phyloP scores from a whole-genome alignment of 176 grass and related monocot genomes.

The Oryza coarctata region DNA sequence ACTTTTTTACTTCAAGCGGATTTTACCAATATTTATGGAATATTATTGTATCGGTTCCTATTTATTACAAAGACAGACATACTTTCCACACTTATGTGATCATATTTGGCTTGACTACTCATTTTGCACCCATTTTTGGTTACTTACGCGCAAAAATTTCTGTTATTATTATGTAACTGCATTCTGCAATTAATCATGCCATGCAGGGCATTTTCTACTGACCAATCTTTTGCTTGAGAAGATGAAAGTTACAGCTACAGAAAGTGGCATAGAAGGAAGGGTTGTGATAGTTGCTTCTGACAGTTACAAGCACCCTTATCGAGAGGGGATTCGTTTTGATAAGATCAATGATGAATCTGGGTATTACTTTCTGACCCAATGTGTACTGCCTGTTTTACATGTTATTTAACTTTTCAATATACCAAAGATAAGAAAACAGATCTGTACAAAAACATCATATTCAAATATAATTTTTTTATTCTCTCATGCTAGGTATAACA shows the following conservation, averaged over 20 bases:
- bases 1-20: background rate
- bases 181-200: background rate
- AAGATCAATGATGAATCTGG: slow-evolving; percentile 61
- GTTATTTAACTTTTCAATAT: background rate
- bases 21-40: background rate
- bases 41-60: background rate
- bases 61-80: background rate
- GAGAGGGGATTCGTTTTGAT: slow-evolving; percentile 67
- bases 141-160: background rate
- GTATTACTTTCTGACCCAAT: slow-evolving; percentile 31
- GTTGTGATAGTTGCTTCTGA: slow-evolving; percentile 64
- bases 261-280: slow-evolving; percentile 60
- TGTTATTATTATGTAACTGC: background rate
- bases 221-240: slow-evolving; percentile 66
- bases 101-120: background rate
- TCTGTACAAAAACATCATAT: background rate
- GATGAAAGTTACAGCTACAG: slow-evolving; percentile 50
- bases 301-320: slow-evolving; percentile 46
- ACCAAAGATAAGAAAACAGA: background rate
- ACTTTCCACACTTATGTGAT: background rate
- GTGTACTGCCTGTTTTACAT: background rate
- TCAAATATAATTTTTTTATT: background rate
- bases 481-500: background rate
- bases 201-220: slow-evolving; percentile 70
- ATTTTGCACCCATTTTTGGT: background rate